Evolutionary conservation across 2,329 filamentous ascomycete species (phyloP).

Genomic region (Arthroderma sp.): DNA sequence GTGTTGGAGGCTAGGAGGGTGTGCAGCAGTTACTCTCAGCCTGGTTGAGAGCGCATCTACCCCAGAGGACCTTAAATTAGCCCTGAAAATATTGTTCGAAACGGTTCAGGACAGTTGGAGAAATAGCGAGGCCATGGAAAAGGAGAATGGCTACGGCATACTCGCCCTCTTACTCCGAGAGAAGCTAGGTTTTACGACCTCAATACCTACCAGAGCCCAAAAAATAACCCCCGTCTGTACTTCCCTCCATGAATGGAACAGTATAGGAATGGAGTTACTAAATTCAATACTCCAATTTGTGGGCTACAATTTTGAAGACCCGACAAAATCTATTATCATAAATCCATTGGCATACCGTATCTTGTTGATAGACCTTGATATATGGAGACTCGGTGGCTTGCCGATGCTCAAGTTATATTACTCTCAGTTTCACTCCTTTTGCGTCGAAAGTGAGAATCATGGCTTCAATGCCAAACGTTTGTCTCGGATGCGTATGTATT

Average conservation of each 20-base stretch:
- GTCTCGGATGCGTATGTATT: conserved; percentile 68
- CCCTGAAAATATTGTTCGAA: conserved; percentile 72
- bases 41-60: conserved; percentile 65
- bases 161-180: conserved; percentile 70
- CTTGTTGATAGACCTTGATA: conserved; percentile 80
- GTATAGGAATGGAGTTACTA: conserved; percentile 49
- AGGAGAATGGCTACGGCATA: conserved; percentile 85
- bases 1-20: conserved; percentile 85
- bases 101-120: conserved; percentile 87
- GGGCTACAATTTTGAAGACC: conserved; percentile 68
- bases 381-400: conserved; percentile 70
- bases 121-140: conserved; percentile 96
- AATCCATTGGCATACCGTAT: conserved; percentile 92
- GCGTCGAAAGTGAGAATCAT: conserved; percentile 78
- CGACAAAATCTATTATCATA: conserved; percentile 81
- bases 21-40: conserved; percentile 71
- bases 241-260: conserved; percentile 35
- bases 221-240: conserved; percentile 25
- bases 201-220: conserved; percentile 27
- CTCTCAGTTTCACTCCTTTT: conserved; percentile 78
- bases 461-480: conserved; percentile 83
- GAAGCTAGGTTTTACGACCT: conserved; percentile 45
- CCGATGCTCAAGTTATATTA: conserved; percentile 83
- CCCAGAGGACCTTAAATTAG: conserved; percentile 56
- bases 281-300: conserved; percentile 72